Evolutionary conservation across 1,284 basidiomycete genomes (phyloP), one percentile per base, ranked within the genome.

Genomic region (Sanghuangporus sanghuang): DNA sequence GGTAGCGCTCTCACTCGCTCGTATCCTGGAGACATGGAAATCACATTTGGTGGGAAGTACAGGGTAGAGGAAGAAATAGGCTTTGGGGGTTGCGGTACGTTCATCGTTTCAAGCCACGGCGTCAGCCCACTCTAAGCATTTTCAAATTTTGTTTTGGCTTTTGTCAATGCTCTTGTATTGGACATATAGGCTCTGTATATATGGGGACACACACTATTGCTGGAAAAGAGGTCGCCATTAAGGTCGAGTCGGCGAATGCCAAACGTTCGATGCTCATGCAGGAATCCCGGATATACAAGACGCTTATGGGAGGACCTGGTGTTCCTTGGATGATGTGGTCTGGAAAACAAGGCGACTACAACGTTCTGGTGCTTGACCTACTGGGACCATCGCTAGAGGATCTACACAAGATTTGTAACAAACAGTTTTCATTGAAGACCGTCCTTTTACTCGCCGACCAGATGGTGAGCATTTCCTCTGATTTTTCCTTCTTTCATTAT

Each of bases 251-350:
- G 12, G 90, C 91, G 72, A 82, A 90, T 70, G 83, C 90, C 63
- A 88, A 86, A 76, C 87, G 85, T 73, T 86, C 85, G 38, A 95
- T 95, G 61, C 85, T 97, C 70, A 92, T 93, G 76, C 95, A 96
- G 72, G 95, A 98, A 74, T 91, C 85, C 53, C 92, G 92, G 75
- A 91, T 95, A 44, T 93, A 95, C 84, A 93, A 94, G 81, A 92
- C 92, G 3, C 86, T 98, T 64, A 93, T 93, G 77, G 95, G 96
- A 59, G 94, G 93, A 61, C 90, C 93, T 50, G 95, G 95, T 57
- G 92, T 98, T 0, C 95, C 96, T 2, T 96, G 94, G 82, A 93
- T 97, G 65, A 86, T 95, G 80, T 97, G 94, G 89, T 96, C 90
- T 49, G 96, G 95, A 35, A 91, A 87, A 70, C 91, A 96, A 72